Evolutionary conservation across 2,329 filamentous ascomycete genomes (phyloP).

Genomic region (Aspergillus novofumigatus): DNA sequence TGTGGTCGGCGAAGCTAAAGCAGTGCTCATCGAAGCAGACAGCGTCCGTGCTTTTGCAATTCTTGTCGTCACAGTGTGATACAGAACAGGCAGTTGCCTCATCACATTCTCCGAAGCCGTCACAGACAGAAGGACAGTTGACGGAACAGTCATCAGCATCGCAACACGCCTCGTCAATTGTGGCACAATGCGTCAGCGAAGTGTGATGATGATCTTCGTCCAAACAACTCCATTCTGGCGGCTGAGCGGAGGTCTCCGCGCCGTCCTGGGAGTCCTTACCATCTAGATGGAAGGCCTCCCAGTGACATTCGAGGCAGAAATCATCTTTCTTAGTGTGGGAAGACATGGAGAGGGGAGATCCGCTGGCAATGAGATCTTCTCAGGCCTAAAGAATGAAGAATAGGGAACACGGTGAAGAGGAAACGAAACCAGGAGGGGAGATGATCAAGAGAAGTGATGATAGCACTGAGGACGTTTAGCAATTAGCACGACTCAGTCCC

Average conservation of each 20-base stretch:
- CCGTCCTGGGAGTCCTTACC: conserved; percentile 23
- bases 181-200: conserved; percentile 21
- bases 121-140: conserved; percentile 38
- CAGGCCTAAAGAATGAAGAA: neutral
- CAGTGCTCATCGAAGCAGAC: conserved; percentile 40
- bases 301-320: conserved; percentile 41
- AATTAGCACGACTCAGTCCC: neutral
- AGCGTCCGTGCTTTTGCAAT: conserved; percentile 27
- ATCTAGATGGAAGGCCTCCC: conserved; percentile 37
- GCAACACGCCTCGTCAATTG: conserved; percentile 35
- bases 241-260: conserved; percentile 15
- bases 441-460: neutral
- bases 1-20: conserved; percentile 17
- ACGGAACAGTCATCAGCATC: conserved; percentile 36
- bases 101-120: conserved; percentile 40
- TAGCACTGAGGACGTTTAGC: neutral
- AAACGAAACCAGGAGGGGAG: neutral
- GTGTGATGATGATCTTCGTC: conserved; percentile 27
- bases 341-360: conserved; percentile 23
- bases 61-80: conserved; percentile 25
- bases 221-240: conserved; percentile 26
- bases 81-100: conserved; percentile 35
- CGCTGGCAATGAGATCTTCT: neutral
- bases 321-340: conserved; percentile 28
- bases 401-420: neutral